Conservation (phyloP, 108 stramenopile species). For the Cyclostephanos invisitatus region DNA sequence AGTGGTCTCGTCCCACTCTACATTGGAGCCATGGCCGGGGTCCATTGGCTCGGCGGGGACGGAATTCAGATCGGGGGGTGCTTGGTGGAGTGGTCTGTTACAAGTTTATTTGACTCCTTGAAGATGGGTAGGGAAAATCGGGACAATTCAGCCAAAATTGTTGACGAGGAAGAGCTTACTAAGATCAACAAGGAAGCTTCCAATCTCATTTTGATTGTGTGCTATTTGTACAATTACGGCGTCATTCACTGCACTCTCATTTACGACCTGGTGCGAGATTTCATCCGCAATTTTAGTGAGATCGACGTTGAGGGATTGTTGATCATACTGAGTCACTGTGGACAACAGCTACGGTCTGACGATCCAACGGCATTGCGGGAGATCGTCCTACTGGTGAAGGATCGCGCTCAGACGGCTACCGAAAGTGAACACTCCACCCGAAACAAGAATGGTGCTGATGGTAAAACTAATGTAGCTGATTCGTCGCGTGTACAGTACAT, state of each 20-base stretch:
- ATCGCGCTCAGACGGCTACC: slow-evolving; percentile 44
- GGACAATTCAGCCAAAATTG: neutral
- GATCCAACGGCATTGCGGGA: slow-evolving; percentile 92
- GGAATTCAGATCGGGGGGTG: slow-evolving; percentile 73
- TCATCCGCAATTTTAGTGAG: slow-evolving; percentile 81
- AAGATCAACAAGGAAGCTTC: slow-evolving; percentile 66
- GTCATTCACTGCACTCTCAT: slow-evolving; percentile 89
- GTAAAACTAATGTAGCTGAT: slow-evolving; percentile 27
- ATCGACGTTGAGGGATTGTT: slow-evolving; percentile 88
- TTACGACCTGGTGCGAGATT: slow-evolving; percentile 86
- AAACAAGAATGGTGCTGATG: slow-evolving; percentile 1
- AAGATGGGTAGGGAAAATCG: slow-evolving; percentile 12
- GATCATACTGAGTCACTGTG: slow-evolving; percentile 84
- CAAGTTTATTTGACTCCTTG: slow-evolving; percentile 42
- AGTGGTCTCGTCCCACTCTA: slow-evolving; percentile 83
- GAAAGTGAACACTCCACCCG: slow-evolving; percentile 8
- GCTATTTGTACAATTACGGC: slow-evolving; percentile 91
- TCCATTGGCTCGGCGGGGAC: slow-evolving; percentile 82
- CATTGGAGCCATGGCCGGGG: slow-evolving; percentile 71
- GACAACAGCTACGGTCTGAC: slow-evolving; percentile 86
- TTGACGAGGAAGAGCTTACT: slow-evolving; percentile 23
- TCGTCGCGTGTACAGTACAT: slow-evolving; percentile 84
- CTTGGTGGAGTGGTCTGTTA: slow-evolving; percentile 65
- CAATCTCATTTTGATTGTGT: slow-evolving; percentile 85
- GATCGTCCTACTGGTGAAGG: slow-evolving; percentile 88